Evolutionary conservation across 257 asterid species (phyloP).

Genomic region (Schizonepeta tenuifolia): DNA sequence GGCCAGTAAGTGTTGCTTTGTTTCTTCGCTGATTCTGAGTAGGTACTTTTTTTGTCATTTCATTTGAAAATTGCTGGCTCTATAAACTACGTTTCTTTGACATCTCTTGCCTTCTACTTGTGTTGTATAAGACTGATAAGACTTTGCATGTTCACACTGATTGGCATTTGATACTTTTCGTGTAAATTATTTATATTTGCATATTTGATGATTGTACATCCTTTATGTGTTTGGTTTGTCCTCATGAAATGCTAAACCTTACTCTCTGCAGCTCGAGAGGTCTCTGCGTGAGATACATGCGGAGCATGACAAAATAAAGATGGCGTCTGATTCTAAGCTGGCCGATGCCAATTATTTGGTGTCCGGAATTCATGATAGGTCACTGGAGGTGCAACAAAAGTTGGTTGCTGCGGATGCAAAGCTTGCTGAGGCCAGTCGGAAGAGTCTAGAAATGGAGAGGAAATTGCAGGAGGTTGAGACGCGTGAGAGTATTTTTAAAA

Average conservation of each 20-base stretch:
- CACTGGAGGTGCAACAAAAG: constrained; percentile 69
- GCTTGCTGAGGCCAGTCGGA: constrained; percentile 82
- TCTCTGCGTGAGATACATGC: constrained; percentile 55
- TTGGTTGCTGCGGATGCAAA: constrained; percentile 77
- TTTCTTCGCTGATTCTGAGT: neutral
- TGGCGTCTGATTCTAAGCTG: constrained; percentile 59
- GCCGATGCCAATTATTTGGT: constrained; percentile 69
- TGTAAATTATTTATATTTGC: neutral
- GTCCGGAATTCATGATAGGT: constrained; percentile 64
- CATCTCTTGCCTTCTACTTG: neutral
- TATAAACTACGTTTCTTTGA: neutral
- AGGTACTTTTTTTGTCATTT: neutral
- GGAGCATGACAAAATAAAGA: constrained; percentile 62
- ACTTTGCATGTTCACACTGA: neutral
- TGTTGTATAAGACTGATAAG: neutral
- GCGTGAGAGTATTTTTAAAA: constrained; percentile 71
- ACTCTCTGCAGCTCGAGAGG: constrained; percentile 67
- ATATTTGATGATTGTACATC: neutral
- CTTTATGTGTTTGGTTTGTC: constrained; percentile 5
- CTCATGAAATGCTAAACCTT: constrained; percentile 19
- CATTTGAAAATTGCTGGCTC: neutral
- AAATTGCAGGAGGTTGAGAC: constrained; percentile 75
- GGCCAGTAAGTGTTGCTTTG: neutral
- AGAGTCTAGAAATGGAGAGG: constrained; percentile 75
- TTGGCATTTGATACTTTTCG: neutral